Base-by-base conservation (phyloP, 164 flowering plant genomes). In the Vitis cinerea region DNA sequence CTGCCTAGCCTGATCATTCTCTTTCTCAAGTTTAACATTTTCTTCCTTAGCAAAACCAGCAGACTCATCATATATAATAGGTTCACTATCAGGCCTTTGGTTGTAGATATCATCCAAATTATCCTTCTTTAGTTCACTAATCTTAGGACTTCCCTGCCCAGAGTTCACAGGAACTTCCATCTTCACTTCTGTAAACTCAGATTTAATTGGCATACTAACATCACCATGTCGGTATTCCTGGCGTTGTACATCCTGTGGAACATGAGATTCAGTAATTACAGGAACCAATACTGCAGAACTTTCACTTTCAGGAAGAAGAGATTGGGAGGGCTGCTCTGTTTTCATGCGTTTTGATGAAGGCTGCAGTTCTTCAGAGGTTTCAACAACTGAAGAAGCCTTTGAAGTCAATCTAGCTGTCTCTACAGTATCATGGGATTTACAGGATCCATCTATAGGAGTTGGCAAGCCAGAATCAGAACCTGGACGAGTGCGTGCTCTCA, bases 321-420 rank as follows among this genome's bases (percentile, higher is more conserved):
- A 68, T 5, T 81, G 81, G 31, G 83, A 78, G 50, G 78, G 66
- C 63, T 81, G 88, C 72, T 86, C 95, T 48, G 78, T 50, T 80
- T 88, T 90, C 69, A 86, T 50, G 14, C 95, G 88, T 71, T 90
- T 90, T 60, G 78, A 1, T 8, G 84, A 66, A 3, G 84, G 81
- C 30, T 84, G 83, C 64, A 75, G 27, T 52, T 84, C 85, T 56
- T 79, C 87, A 48, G 86, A 73, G 71, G 74, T 74, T 76, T 79
- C 86, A 73, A 70, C 63, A 9, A 71, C 54, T 15, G 77, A 76
- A 72, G 66, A 63, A 62, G 70, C 52, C 69, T 77, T 84, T 49
- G 75, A 56, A 55, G 75, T 53, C 51, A 74, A 70, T 69, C 68
- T 75, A 66, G 75, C 67, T 30, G 57, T 49, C 52, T 79, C 84